Conservation (phyloP, 495 filamentous ascomycete genomes). For the Bombardia bombarda region DNA sequence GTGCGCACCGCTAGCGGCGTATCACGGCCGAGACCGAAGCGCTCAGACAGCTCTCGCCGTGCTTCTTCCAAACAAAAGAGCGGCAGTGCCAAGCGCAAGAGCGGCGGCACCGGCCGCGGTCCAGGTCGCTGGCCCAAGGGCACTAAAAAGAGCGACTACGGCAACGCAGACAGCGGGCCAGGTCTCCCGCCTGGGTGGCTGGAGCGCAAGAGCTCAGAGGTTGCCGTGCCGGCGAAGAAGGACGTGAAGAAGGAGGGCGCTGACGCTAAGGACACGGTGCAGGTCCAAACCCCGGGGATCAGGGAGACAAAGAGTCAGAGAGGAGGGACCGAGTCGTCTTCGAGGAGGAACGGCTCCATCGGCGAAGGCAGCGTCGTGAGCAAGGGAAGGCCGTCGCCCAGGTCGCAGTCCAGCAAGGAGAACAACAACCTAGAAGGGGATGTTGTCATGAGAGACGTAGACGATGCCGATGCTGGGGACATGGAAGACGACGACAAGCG, state of each 20-base stretch:
- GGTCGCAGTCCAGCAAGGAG: constrained; percentile 6
- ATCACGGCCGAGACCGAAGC: constrained; percentile 18
- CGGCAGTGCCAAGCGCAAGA: constrained; percentile 32
- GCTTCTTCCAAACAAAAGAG: constrained; percentile 24
- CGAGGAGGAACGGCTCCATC: constrained; percentile 5
- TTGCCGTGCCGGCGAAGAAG: no score
- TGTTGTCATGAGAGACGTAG: constrained; percentile 14
- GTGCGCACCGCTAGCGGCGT: constrained; percentile 17
- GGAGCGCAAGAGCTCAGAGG: no score
- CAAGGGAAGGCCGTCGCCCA: constrained; percentile 12
- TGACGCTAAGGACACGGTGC: constrained; percentile 27
- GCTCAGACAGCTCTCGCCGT: constrained; percentile 15
- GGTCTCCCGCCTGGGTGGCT: constrained; percentile 44
- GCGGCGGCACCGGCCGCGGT: constrained; percentile 45
- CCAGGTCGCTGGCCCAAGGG: constrained; percentile 48
- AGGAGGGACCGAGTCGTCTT: background rate
- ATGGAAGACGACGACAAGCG: constrained; percentile 1
- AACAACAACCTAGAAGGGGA: constrained; percentile 5
- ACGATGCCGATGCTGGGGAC: constrained; percentile 1
- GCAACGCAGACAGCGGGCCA: constrained; percentile 47
- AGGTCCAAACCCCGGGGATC: constrained; percentile 24
- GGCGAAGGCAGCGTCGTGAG: constrained; percentile 2
- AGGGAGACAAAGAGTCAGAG: constrained; percentile 24
- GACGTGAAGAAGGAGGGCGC: background rate
- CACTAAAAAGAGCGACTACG: constrained; percentile 49